Evolutionary conservation across 192 early-diverging fungal species (phyloP), one percentile per base, ranked within the genome.

Genomic region (Funneliformis geosporum): DNA sequence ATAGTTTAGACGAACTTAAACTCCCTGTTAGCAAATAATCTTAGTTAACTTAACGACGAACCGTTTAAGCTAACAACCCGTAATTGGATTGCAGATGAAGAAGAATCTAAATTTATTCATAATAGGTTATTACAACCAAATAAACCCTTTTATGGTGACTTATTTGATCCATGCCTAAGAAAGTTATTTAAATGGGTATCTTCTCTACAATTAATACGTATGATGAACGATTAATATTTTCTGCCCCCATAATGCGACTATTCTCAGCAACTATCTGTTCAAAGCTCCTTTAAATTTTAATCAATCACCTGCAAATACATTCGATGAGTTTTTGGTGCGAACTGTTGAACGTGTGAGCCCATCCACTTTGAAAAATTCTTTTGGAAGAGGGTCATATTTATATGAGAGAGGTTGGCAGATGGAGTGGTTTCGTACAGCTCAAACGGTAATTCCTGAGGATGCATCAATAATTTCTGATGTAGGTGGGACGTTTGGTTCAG

Each of bases 321-420:
- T 71, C 38, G 69, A 43, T 43, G 69, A 71, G 43, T 71, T 71
- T 39, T 71, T 71, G 69, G 6, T 43, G 10, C 69, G 69, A 55
- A 73, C 71, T 1, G 23, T 73, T 73, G 71, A 55, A 18, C 6
- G 44, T 2, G 27, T 73, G 42, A 55, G 25, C 16, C 71, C 47
- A 73, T 12, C 25, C 55, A 55, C 12, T n/a, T 73, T 55, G 11
- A 6, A 44, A 0, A 7, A 73, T 3, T 73, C 71, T 28, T 55
- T 73, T 55, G 71, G 44, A 73, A 46, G 4, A n/a, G 71, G 71
- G 28, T 6, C 43, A 23, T 66, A 80, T 75, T 70, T 83, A 43
- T 47, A 83, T 60, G 76, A 84, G 28, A 33, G 83, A 38, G 73
- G 38, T 42, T 84, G 83, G 82, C 83, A 83, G 28, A 84, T 84